These are phyloP conservation scores for Cladophialophora psammophila DNA, from an alignment of 2,329 filamentous ascomycete genomes.

Conservation along the genomic window DNA sequence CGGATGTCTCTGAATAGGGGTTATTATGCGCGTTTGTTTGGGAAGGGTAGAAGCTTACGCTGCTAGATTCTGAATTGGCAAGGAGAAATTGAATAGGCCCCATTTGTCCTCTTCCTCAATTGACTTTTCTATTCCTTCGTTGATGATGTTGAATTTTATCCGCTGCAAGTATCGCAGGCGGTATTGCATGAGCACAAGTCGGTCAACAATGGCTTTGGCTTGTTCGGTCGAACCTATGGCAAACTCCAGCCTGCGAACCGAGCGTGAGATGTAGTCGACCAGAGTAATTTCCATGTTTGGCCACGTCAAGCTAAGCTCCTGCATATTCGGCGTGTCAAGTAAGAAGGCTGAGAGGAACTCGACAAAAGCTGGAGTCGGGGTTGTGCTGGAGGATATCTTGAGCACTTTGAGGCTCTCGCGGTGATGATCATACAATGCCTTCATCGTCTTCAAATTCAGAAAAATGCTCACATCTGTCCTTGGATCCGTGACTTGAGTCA, in stretches of 20 bases:
- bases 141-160: conserved; percentile 23
- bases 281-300: conserved; percentile 23
- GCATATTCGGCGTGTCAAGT: conserved; percentile 21
- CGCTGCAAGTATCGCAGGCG: conserved; percentile 18
- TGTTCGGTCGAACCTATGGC: conserved; percentile 11
- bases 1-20: conserved; percentile 1
- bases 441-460: conserved; percentile 24
- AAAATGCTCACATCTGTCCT: conserved; percentile 3
- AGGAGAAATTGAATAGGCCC: conserved; percentile 2
- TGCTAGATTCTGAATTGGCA: conserved; percentile 20
- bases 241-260: conserved; percentile 20
- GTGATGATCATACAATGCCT: conserved; percentile 26
- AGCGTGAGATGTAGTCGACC: conserved; percentile 24
- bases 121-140: not conserved
- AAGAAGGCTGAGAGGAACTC: conserved; percentile 26
- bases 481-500: conserved; percentile 18
- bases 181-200: conserved; percentile 18
- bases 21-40: not conserved
- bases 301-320: conserved; percentile 25
- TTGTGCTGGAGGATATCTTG: conserved; percentile 22
- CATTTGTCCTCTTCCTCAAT: conserved; percentile 1
- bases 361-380: conserved; percentile 12
- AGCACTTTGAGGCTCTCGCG: conserved; percentile 26
- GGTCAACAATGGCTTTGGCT: conserved; percentile 22
- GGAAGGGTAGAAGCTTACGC: conserved; percentile 16